Base-by-base conservation (phyloP, 768 basidiomycete species). In the Rhodosporidiobolus sp. region DNA sequence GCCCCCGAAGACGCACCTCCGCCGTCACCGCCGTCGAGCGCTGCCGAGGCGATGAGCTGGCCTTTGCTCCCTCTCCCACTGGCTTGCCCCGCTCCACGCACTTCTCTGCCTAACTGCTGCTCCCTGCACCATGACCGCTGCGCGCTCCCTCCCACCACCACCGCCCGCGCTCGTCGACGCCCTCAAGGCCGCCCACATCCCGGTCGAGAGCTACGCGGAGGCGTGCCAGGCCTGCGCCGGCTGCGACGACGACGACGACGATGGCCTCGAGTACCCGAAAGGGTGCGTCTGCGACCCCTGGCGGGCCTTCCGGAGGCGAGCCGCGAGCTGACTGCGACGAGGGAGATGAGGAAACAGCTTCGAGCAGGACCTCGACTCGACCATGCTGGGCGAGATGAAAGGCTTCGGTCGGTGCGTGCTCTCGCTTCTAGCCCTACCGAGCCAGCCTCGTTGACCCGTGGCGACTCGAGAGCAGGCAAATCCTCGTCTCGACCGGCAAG, bases 401-500 rank as follows among this genome's bases (percentile, higher is more conserved):
- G 89, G 91, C 4, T 93, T 91, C 80, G 86, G 86, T 50, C 88
- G 92, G 91, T 89, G 64, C 48, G 62, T 5, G 26, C 49, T 34
- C 12, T 34, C 16, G 12, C 34, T 2, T 19, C 10, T 72, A 3
- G 4, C 9, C 35, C 16, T 34, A 12, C 9, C 2, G 10, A n/a
- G 28, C 30, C 30, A 48, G 30, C 22, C 17, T 8, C 4, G 4
- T 14, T 28, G 19, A 3, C 12, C 16, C 28, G 3, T 8, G 3
- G 17, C n/a, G 16, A 5, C 6, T 3, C n/a, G 26, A n/a, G n/a
- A n/a, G n/a, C 60, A 69, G 72, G 56, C 79, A 94, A 89, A 85
- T 95, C 46, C 84, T 97, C 46, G 90, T 97, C 64, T 94, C 91
- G 2, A 95, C 93, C 0, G 92, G 92, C 11, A 88, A 90, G 81